Base-by-base conservation (phyloP, 768 basidiomycete species). In the Pisolithus sp. region DNA sequence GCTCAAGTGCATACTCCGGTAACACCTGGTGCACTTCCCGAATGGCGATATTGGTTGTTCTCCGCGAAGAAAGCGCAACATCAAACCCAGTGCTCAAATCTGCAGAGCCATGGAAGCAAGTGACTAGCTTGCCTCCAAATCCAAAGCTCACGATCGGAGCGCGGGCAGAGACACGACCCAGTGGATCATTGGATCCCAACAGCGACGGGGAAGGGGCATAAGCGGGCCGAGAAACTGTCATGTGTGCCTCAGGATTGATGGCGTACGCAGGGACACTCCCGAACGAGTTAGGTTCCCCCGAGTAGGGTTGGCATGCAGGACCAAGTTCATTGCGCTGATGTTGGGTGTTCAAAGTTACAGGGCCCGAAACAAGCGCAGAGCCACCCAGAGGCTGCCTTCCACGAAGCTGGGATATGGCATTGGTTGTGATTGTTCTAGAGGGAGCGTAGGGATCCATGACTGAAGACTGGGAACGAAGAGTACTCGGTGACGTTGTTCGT, bases 131-230 rank as follows among this genome's bases (percentile, higher is more conserved):
- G 10, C 94, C 94, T n/a, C 93, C 93, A 60, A 94, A 93, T 0
- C 95, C 95, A 60, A 97, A 96, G 55, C 82, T 86, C 49, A 94
- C 73, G 26, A 96, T 74, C 0, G 94, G 94, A 8, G 84, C 80
- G 36, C 82, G 80, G 50, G 79, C 80, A 3, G 83, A 74, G 5
- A 85, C 83, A 41, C 90, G 80, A 26, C 85, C 83, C 2, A 93
- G 70, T 5, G 89, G 88, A 63, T 93, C 90, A 59, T 93, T 90
- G 7, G 84, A 78, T 24, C 89, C 90, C 42, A 91, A 62, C 18
- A 91, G 72, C 0, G 91, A 90, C 0, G 91, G 87, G 0, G 90
- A 93, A 17, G 90, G 90, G 1, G 89, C 89, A 66, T 93, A 93
- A 13, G 80, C 77, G 3, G 75, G 70, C 43, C 77, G 77, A 13